Conservation (phyloP, 2,329 filamentous ascomycete species). For the Aspergillus alliaceus region DNA sequence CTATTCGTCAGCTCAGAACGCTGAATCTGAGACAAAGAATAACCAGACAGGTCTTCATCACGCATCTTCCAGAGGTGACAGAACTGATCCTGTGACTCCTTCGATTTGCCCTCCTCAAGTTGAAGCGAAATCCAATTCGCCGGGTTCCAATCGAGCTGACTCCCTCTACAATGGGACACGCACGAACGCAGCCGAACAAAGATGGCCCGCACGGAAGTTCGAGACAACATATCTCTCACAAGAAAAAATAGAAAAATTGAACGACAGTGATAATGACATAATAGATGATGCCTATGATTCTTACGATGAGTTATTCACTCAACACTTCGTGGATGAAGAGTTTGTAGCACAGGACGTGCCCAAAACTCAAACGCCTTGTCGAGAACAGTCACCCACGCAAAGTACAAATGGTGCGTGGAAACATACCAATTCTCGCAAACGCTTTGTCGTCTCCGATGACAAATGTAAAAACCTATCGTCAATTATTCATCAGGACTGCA, state of each 20-base stretch:
- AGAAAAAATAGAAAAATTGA: background rate
- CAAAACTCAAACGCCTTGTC: background rate
- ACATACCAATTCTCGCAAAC: conserved; percentile 20
- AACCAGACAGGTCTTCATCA: background rate
- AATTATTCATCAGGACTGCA: conserved; percentile 43
- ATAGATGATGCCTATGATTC: conserved; percentile 44
- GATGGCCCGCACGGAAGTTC: conserved; percentile 36
- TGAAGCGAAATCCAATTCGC: background rate
- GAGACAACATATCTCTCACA: conserved; percentile 12
- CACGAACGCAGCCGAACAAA: conserved; percentile 28
- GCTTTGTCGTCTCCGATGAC: conserved; percentile 17
- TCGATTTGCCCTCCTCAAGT: background rate
- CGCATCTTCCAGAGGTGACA: background rate
- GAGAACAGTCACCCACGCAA: conserved; percentile 6
- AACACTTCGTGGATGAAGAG: conserved; percentile 29
- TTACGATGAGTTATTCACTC: conserved; percentile 37
- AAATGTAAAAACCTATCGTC: background rate
- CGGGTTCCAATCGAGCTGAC: background rate
- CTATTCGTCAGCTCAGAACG: conserved; percentile 29
- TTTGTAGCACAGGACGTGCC: background rate
- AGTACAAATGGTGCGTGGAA: conserved; percentile 4
- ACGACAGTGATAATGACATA: conserved; percentile 26
- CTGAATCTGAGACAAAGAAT: conserved; percentile 9
- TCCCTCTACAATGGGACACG: background rate
- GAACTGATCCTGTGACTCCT: background rate